These are phyloP conservation scores for Litsea cubeba DNA, from an alignment of 164 flowering plant species.

Conservation along the genomic window DNA sequence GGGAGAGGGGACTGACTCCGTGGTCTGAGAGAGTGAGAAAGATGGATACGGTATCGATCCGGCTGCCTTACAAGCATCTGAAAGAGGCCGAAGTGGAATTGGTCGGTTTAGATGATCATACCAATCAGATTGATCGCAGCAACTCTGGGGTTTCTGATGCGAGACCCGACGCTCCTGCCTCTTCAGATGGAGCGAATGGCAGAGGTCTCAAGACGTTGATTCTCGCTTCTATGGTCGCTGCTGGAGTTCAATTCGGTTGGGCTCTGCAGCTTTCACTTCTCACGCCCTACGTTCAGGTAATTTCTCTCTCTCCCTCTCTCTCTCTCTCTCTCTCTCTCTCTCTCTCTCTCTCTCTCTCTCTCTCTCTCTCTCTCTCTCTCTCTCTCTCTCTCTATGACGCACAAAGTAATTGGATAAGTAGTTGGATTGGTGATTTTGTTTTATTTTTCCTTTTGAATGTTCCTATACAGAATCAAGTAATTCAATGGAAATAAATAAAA, in stretches of 20 bases:
- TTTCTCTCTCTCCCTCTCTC: neutral
- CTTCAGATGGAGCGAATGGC: constrained; percentile 20
- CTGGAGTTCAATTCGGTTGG: constrained; percentile 99
- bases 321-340: no score
- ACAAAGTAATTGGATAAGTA: neutral
- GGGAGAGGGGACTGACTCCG: no score
- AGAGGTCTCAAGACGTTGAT: constrained; percentile 39
- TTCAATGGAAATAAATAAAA: no score
- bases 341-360: no score
- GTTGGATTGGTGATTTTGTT: neutral
- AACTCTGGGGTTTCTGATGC: constrained; percentile 29
- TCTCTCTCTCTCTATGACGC: neutral
- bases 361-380: no score
- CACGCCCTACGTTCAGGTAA: constrained; percentile 90
- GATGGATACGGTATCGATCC: constrained; percentile 51
- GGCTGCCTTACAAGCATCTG: constrained; percentile 70
- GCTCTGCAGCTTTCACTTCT: constrained; percentile 90
- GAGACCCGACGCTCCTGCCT: constrained; percentile 7
- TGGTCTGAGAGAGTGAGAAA: neutral
- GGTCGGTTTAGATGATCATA: constrained; percentile 32
- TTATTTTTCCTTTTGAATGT: neutral
- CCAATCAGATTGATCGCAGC: constrained; percentile 20
- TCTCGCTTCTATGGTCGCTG: constrained; percentile 84
- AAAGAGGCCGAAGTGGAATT: constrained; percentile 59
- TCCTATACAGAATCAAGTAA: no score